These are phyloP conservation scores for Paecilomyces sp. DNA, from an alignment of 2,329 filamentous ascomycete species.

Conservation along the genomic window DNA sequence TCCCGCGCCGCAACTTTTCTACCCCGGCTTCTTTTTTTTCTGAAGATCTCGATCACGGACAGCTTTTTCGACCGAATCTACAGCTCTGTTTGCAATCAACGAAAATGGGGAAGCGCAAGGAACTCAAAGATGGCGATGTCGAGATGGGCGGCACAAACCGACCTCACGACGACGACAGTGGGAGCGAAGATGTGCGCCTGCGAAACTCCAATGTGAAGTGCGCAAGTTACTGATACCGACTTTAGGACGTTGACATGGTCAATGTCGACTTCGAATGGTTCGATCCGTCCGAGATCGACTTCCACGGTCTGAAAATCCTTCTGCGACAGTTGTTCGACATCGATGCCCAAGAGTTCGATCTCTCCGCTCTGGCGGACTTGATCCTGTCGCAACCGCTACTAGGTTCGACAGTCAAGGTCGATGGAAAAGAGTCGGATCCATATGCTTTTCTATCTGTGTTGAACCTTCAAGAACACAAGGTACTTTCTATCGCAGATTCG, in stretches of 20 bases:
- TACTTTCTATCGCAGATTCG: background rate
- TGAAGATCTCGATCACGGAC: background rate
- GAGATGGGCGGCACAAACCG: slow-evolving; percentile 34
- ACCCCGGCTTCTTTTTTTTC: background rate
- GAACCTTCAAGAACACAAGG: slow-evolving; percentile 69
- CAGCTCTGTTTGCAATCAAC: background rate
- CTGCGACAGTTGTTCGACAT: slow-evolving; percentile 87
- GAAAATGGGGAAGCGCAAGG: slow-evolving; percentile 46
- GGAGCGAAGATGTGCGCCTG: slow-evolving; percentile 22
- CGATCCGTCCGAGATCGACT: slow-evolving; percentile 84
- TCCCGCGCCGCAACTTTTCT: background rate
- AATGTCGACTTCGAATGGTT: slow-evolving; percentile 99
- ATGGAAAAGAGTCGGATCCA: slow-evolving; percentile 84
- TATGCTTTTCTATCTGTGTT: slow-evolving; percentile 88
- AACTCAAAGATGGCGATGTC: slow-evolving; percentile 39
- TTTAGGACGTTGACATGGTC: slow-evolving; percentile 79
- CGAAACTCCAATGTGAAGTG: background rate
- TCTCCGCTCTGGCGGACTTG: slow-evolving; percentile 78
- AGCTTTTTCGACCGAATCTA: background rate
- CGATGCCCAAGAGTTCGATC: slow-evolving; percentile 76
- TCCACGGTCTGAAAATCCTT: slow-evolving; percentile 87
- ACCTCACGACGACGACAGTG: slow-evolving; percentile 30
- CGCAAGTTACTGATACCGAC: background rate
- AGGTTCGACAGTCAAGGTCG: slow-evolving; percentile 94
- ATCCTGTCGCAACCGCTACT: slow-evolving; percentile 81